Conservation (phyloP, 2,329 filamentous ascomycete genomes). For the Didymella segeticola region DNA sequence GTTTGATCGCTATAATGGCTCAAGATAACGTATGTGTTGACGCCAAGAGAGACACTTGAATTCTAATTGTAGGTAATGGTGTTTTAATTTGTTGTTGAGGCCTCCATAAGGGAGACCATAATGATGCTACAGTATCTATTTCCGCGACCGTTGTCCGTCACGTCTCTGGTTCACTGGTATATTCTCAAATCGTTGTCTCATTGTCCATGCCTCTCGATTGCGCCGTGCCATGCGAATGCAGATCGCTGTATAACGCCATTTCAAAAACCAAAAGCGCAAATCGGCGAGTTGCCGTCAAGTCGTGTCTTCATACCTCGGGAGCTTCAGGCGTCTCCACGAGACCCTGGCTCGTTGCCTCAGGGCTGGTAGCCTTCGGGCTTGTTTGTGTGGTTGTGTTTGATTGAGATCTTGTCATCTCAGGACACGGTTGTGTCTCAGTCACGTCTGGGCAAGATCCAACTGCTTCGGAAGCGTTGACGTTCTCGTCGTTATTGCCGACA, state of each 20-base stretch:
- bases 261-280: neutral
- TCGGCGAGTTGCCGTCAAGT: slow-evolving; percentile 1
- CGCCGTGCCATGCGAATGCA: slow-evolving; percentile 9
- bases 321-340: slow-evolving; percentile 25
- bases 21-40: neutral
- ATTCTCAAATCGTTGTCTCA: slow-evolving; percentile 13
- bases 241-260: slow-evolving; percentile 9
- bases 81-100: slow-evolving; percentile 1
- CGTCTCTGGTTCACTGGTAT: slow-evolving; percentile 13
- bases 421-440: neutral
- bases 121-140: slow-evolving; percentile 13
- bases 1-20: neutral
- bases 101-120: neutral
- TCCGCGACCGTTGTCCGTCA: neutral
- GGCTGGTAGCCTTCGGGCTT: slow-evolving; percentile 4
- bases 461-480: neutral
- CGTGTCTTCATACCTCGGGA: slow-evolving; percentile 4
- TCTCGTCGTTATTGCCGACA: slow-evolving; percentile 32
- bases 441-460: neutral
- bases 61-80: neutral
- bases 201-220: neutral
- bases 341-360: slow-evolving; percentile 19
- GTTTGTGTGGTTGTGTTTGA: neutral
- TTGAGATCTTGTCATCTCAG: neutral
- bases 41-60: too few relatives aligned